Evolutionary conservation across 2,329 filamentous ascomycete species (phyloP), one percentile per base, ranked within the genome.

Genomic region (Tolypocladium album): DNA sequence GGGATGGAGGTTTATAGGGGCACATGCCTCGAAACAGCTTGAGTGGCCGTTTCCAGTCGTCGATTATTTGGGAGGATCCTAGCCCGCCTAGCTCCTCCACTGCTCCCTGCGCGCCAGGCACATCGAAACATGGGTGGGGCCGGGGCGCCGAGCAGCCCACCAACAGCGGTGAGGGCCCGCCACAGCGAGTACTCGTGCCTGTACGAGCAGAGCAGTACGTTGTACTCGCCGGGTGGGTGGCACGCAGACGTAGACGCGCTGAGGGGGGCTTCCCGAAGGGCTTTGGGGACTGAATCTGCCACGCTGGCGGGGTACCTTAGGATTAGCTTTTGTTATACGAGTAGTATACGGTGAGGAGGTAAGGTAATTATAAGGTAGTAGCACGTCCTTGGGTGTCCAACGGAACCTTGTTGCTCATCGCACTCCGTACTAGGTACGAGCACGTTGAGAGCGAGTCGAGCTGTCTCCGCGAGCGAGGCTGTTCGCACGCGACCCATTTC

Each of bases 121-220:
- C 55, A 47, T 47, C 47, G 56, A 60, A 55, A 55, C 59, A 60
- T 24, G 27, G 50, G 53, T 24, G 59, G 59, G 38, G 22, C 40
- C 6, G 20, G 15, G 27, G 57, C 43, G 12, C 15, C 20, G 36
- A 27, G 42, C 27, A 43, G 12, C 31, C 27, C 27, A n/a, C 50
- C 50, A 7, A 36, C 34, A 38, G 31, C 50, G 27, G 50, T 53
- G 50, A 53, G 20, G 3, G 47, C 47, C 43, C 13, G 40, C n/a
- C 20, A n/a, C 20, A 31, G 27, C 27, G 27, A 31, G 27, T 31
- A 31, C 27, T 31, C 27, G 27, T 31, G 5, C 27, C 27, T 31
- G 3, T 31, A 31, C 27, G 27, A 31, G 27, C 5, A 31, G 5
- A 5, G 27, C 5, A 31, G 27, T 31, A 31, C 27, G 27, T 31